A percentile compares a stretch with the other conserved stretches of the same genome.
phyloP scores from a whole-genome alignment of 257 asterid genomes.

The Scutellaria baicalensis region DNA sequence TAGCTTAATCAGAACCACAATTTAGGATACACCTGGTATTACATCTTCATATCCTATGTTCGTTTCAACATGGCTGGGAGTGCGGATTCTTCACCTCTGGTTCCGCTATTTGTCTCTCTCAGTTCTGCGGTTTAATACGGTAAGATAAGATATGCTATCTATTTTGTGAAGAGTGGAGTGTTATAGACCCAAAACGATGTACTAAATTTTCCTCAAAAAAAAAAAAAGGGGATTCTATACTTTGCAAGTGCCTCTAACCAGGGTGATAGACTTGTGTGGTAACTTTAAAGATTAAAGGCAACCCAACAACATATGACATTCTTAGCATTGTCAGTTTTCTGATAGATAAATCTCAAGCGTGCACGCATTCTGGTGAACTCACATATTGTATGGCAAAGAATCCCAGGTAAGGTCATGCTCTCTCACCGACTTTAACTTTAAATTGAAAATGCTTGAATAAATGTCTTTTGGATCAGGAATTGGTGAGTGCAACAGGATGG shows the following conservation, averaged over 20 bases:
- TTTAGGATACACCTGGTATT: conserved; percentile 76
- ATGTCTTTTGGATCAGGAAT: conserved; percentile 44
- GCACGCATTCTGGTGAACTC: conserved; percentile 87
- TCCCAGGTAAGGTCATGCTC: conserved; percentile 54
- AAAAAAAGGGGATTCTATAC: neutral
- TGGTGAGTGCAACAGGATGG: conserved; percentile 71
- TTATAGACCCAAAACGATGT: neutral
- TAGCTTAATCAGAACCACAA: conserved; percentile 29
- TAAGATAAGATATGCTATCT: conserved; percentile 23
- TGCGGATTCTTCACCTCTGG: conserved; percentile 90
- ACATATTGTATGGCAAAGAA: conserved; percentile 40
- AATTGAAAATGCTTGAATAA: neutral
- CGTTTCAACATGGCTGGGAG: conserved; percentile 61
- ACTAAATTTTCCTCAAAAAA: neutral
- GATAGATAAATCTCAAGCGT: conserved; percentile 95
- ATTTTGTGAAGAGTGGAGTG: neutral
- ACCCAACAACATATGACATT: neutral
- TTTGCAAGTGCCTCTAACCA: conserved; percentile 1
- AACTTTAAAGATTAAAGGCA: neutral
- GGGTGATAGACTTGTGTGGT: neutral
- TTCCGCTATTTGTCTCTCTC: conserved; percentile 86
- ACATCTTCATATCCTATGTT: conserved; percentile 60
- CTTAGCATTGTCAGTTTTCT: conserved; percentile 18
- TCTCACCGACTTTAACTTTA: conserved; percentile 1
- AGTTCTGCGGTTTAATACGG: conserved; percentile 76